Evolutionary conservation across 2,329 filamentous ascomycete genomes (phyloP).

Genomic region (Metarhizium sp.): DNA sequence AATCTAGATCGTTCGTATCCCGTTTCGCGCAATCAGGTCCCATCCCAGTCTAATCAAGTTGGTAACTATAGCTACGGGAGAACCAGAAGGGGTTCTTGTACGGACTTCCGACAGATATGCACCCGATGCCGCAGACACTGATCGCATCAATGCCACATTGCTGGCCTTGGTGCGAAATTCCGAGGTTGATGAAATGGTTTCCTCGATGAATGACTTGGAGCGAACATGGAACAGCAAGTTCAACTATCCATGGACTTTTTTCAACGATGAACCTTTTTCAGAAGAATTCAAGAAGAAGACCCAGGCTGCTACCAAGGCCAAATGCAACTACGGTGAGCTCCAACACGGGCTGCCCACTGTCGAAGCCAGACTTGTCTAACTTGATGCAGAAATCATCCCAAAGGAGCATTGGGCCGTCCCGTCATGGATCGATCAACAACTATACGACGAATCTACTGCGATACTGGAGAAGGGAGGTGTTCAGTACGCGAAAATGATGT

Average conservation of each 20-base stretch:
- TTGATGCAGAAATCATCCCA: conserved; percentile 66
- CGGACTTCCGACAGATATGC: conserved; percentile 70
- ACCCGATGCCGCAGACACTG: conserved; percentile 62
- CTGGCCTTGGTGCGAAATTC: conserved; percentile 87
- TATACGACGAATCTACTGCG: conserved; percentile 77
- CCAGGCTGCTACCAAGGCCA: conserved; percentile 73
- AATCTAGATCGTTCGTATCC: conserved; percentile 68
- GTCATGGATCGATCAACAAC: conserved; percentile 80
- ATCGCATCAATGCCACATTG: conserved; percentile 87
- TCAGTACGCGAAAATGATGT: conserved; percentile 80
- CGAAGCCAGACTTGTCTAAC: not conserved
- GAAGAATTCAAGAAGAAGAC: conserved; percentile 88
- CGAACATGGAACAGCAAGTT: conserved; percentile 97
- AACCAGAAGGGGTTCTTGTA: conserved; percentile 69
- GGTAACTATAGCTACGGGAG: conserved; percentile 56
- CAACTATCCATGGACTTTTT: conserved; percentile 99
- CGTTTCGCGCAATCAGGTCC: not conserved
- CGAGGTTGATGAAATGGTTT: conserved; percentile 74
- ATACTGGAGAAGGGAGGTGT: conserved; percentile 76
- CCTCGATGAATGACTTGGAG: conserved; percentile 86
- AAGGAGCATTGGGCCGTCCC: conserved; percentile 90
- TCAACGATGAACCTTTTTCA: conserved; percentile 91
- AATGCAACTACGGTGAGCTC: conserved; percentile 72
- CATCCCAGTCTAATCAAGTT: conserved; percentile 9
- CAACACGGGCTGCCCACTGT: not conserved